These are phyloP conservation scores for Iberis pinnata DNA, from an alignment of 345 rosid genomes.

Conservation along the genomic window DNA sequence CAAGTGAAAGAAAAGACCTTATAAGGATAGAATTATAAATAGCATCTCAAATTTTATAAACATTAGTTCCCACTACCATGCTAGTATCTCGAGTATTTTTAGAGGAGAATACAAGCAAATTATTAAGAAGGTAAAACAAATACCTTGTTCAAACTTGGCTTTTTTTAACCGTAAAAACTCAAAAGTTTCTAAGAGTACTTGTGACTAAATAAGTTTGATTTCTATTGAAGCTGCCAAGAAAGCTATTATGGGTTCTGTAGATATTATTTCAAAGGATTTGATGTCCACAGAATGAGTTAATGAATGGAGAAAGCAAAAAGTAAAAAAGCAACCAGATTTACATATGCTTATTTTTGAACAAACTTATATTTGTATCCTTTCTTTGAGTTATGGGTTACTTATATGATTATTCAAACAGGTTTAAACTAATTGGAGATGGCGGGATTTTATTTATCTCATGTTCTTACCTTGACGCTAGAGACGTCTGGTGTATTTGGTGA, in stretches of 20 bases:
- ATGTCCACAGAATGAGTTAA: conserved; percentile 80
- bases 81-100: conserved; percentile 11
- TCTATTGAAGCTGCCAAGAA: conserved; percentile 19
- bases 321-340: neutral
- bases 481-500: conserved; percentile 64
- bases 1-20: too few species aligned
- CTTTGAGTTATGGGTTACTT: too few species aligned
- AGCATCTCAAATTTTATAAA: too few species aligned
- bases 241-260: conserved; percentile 10
- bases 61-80: conserved; percentile 8
- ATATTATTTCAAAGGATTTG: conserved; percentile 45
- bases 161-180: conserved; percentile 15
- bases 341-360: too few species aligned
- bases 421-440: too few species aligned
- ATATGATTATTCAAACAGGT: too few species aligned
- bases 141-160: conserved; percentile 4
- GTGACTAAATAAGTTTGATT: conserved; percentile 3
- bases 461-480: conserved; percentile 56
- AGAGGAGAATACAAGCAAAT: conserved; percentile 23
- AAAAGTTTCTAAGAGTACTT: conserved; percentile 27
- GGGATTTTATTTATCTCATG: too few species aligned
- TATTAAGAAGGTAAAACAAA: neutral
- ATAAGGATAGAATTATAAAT: too few species aligned
- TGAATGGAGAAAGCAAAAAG: conserved; percentile 57
- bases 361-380: too few species aligned